Conservation (phyloP, 768 basidiomycete species). For the Kwoniella sp. region DNA sequence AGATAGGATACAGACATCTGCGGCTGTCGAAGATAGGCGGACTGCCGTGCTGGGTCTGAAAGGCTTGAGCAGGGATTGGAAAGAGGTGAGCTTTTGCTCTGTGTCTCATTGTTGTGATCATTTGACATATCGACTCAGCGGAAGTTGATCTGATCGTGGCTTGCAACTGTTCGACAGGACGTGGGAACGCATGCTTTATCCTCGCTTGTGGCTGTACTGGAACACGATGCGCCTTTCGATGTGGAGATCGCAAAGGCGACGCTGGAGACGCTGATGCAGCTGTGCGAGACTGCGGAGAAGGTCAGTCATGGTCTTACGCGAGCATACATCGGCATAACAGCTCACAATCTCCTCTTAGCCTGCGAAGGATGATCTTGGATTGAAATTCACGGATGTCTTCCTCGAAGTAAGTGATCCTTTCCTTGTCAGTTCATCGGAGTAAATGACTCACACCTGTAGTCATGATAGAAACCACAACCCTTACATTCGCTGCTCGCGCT, state of each 20-base stretch:
- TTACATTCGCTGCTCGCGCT: constrained; percentile 76
- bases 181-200: constrained; percentile 77
- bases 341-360: constrained; percentile 34
- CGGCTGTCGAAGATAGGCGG: constrained; percentile 83
- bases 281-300: constrained; percentile 73
- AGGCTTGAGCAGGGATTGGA: constrained; percentile 87
- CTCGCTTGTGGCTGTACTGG: constrained; percentile 76
- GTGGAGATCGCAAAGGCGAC: constrained; percentile 88
- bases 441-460: constrained; percentile 2
- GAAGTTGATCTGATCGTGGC: not conserved
- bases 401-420: constrained; percentile 60
- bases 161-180: constrained; percentile 60
- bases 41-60: constrained; percentile 93
- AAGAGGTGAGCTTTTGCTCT: constrained; percentile 58
- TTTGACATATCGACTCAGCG: not conserved
- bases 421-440: not conserved
- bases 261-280: constrained; percentile 79
- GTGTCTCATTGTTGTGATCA: not conserved
- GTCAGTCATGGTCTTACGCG: constrained; percentile 25
- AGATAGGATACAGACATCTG: constrained; percentile 86
- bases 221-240: constrained; percentile 87
- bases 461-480: constrained; percentile 62
- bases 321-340: not conserved
- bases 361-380: constrained; percentile 69
- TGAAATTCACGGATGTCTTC: constrained; percentile 79